phyloP scores from a whole-genome alignment of 495 filamentous ascomycete species.

The Neurospora africana region DNA sequence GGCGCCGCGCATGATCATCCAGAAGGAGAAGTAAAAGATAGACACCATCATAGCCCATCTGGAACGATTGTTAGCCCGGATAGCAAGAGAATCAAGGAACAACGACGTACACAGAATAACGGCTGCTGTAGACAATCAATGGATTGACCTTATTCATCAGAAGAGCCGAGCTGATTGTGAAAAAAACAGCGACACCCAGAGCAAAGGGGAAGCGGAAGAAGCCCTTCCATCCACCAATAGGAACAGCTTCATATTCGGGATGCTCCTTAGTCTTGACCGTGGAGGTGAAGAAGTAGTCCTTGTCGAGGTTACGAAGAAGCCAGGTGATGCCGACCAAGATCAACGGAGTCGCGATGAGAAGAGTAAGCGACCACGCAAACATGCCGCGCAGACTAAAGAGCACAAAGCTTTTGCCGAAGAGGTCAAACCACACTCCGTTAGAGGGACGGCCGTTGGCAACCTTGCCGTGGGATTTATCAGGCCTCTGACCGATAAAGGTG shows the following conservation, averaged over 20 bases:
- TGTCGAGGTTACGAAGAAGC: slow-evolving; percentile 56
- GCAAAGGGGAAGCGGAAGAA: slow-evolving; percentile 77
- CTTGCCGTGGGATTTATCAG: slow-evolving; percentile 43
- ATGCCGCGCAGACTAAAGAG: slow-evolving; percentile 69
- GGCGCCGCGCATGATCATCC: slow-evolving; percentile 74
- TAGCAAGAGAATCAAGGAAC: not conserved
- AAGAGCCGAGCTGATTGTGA: slow-evolving; percentile 63
- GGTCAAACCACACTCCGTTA: slow-evolving; percentile 83
- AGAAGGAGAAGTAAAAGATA: slow-evolving; percentile 67
- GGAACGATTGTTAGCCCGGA: slow-evolving; percentile 13
- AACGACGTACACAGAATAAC: slow-evolving; percentile 57
- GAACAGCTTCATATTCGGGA: slow-evolving; percentile 48
- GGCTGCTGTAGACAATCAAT: slow-evolving; percentile 73
- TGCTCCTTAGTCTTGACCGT: slow-evolving; percentile 47
- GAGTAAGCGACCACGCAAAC: slow-evolving; percentile 75
- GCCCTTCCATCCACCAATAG: slow-evolving; percentile 66
- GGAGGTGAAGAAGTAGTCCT: slow-evolving; percentile 67
- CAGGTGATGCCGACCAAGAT: slow-evolving; percentile 59
- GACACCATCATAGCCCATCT: slow-evolving; percentile 75
- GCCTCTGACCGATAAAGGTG: slow-evolving; percentile 50
- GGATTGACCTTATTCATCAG: slow-evolving; percentile 77
- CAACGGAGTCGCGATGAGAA: slow-evolving; percentile 68
- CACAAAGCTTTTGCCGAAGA: slow-evolving; percentile 73
- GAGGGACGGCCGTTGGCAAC: slow-evolving; percentile 59
- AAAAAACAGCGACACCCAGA: slow-evolving; percentile 54